These are phyloP conservation scores for Magnusiomyces fungicola DNA, from an alignment of 1,139 yeast species.

Conservation along the genomic window DNA sequence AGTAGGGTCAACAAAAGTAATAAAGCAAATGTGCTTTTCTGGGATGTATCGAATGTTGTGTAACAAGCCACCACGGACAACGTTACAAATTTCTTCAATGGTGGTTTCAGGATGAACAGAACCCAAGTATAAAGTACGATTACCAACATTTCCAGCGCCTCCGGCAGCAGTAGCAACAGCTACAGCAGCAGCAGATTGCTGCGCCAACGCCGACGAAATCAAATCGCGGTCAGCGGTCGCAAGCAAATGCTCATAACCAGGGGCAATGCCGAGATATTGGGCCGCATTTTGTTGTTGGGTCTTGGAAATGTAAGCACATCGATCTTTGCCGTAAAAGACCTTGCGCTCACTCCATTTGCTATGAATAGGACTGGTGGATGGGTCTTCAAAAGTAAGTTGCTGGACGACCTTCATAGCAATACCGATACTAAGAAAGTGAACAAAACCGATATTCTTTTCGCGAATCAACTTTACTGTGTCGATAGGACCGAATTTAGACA, in stretches of 20 bases:
- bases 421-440: conserved; percentile 70
- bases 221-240: conserved; percentile 74
- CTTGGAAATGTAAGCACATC: conserved; percentile 77
- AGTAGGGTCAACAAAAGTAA: conserved; percentile 83
- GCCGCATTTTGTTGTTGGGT: conserved; percentile 98
- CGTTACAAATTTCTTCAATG: conserved; percentile 88
- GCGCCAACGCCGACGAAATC: conserved; percentile 42
- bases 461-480: conserved; percentile 69
- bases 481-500: conserved; percentile 68
- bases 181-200: conserved; percentile 67
- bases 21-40: conserved; percentile 60
- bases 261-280: conserved; percentile 76
- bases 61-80: conserved; percentile 84
- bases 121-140: conserved; percentile 87
- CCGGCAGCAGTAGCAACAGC: conserved; percentile 72
- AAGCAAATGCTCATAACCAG: conserved; percentile 72
- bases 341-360: conserved; percentile 51
- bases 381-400: conserved; percentile 43
- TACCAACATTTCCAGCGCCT: conserved; percentile 81
- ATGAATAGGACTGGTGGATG: conserved; percentile 39
- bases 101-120: conserved; percentile 79
- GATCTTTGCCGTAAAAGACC: conserved; percentile 80
- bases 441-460: conserved; percentile 72
- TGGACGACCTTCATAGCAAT: conserved; percentile 78
- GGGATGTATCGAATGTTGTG: conserved; percentile 36